Percentiles rank a stretch among this genome's conserved stretches.
Conservation (phyloP, 345 rosid species). For the Nasturtium officinale region DNA sequence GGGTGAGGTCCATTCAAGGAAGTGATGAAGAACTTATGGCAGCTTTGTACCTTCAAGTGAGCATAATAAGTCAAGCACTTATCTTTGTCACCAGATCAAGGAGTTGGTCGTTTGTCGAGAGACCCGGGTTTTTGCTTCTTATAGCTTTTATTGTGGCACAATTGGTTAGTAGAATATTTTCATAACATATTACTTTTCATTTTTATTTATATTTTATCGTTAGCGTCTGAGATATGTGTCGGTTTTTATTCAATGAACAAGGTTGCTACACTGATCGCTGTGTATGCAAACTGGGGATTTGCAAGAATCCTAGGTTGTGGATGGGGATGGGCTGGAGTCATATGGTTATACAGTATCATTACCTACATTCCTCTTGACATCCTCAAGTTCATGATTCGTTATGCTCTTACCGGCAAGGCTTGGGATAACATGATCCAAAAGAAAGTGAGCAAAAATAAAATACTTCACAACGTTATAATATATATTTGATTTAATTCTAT, state of each 20-base stretch:
- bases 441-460: constrained; percentile 44
- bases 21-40: constrained; percentile 59
- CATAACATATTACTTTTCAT: background rate
- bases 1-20: constrained; percentile 49
- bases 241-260: constrained; percentile 4
- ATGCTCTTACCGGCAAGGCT: constrained; percentile 60
- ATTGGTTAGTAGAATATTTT: constrained; percentile 48
- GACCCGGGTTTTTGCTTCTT: constrained; percentile 61
- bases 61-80: constrained; percentile 87
- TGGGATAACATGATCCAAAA: constrained; percentile 61
- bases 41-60: constrained; percentile 85
- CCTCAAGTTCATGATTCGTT: constrained; percentile 74
- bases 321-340: constrained; percentile 87
- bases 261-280: constrained; percentile 71
- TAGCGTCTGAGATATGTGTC: background rate
- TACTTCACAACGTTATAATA: background rate
- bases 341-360: constrained; percentile 65
- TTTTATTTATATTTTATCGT: background rate
- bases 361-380: constrained; percentile 74
- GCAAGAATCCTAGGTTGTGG: constrained; percentile 69
- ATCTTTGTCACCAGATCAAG: constrained; percentile 84
- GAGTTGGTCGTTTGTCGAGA: constrained; percentile 74
- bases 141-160: constrained; percentile 70
- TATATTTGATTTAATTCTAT: background rate
- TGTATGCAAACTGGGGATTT: constrained; percentile 68